Evolutionary conservation across 2,329 filamentous ascomycete genomes (phyloP), one percentile per base, ranked within the genome.

Genomic region (Geosmithia flava): DNA sequence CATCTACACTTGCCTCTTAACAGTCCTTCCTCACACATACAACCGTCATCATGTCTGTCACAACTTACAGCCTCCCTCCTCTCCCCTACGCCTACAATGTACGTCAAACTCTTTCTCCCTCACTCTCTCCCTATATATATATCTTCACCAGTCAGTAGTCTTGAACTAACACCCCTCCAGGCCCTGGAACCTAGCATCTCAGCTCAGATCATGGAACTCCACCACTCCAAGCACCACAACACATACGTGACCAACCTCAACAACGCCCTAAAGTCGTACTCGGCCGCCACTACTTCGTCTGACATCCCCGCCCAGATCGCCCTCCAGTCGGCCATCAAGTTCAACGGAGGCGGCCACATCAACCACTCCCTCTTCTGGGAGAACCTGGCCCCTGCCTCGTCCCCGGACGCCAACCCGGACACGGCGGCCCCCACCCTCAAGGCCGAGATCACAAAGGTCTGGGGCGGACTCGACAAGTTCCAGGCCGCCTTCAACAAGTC

Each of bases 311-410:
- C 72, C 3, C 81, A 87, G 55, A 76, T 88, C 49, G 68, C 76
- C 17, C 74, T 87, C n/a, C 81, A 85, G 56, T 69, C 74, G 15
- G 77, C 77, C 52, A 81, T 95, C 69, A 85, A 84, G 59, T 95
- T 95, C 76, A 87, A 95, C 63, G 89, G 85, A 45, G 90, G 90
- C 42, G 90, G 90, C 7, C 89, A 95, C 71, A 83, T 94, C 68
- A 96, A 96, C 71, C 90, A 95, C 72, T 82, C 80, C 0, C 79
- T 95, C 37, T 95, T 95, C 74, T 96, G 89, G 89, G 81, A 86
- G 68, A 90, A 88, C 64, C 75, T 94, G 17, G 67, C 78, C 0
- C 85, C 85, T 0, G 66, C 79, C 0, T 70, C 67, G 17, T 80
- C 75, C 2, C 53, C 71, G 0, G 77, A 81, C 7, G 74, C 85